Conservation (phyloP, 768 basidiomycete genomes). For the Pholiota conissans region DNA sequence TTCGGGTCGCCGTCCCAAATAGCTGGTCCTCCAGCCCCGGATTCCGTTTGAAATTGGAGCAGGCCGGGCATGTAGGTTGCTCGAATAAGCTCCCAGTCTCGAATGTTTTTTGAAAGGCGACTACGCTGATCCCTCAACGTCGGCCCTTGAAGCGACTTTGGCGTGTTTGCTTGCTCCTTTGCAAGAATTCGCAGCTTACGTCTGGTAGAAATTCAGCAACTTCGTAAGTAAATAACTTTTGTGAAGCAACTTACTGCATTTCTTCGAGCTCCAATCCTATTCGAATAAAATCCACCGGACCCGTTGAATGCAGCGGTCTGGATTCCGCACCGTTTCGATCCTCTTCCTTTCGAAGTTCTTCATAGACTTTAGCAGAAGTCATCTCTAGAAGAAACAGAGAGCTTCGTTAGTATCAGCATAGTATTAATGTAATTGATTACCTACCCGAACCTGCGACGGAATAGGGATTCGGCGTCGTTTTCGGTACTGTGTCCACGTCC, state of each 20-base stretch:
- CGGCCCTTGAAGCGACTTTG: neutral
- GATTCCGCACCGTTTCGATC: neutral
- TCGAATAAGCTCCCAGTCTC: slow-evolving; percentile 12
- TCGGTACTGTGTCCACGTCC: slow-evolving; percentile 3
- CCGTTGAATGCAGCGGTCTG: neutral
- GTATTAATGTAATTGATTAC: neutral
- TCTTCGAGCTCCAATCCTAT: slow-evolving; percentile 5
- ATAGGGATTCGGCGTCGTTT: neutral
- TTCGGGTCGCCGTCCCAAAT: neutral
- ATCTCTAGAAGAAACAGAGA: neutral
- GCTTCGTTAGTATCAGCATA: neutral
- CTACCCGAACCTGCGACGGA: neutral
- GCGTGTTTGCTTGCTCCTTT: neutral
- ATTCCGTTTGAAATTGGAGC: slow-evolving; percentile 10
- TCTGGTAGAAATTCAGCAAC: neutral
- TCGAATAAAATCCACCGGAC: neutral
- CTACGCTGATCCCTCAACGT: neutral
- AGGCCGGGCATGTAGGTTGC: slow-evolving; percentile 17
- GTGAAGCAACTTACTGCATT: slow-evolving; percentile 2
- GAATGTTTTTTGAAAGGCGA: neutral
- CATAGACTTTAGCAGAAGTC: neutral
- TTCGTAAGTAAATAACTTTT: neutral
- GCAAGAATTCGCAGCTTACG: neutral
- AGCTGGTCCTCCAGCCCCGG: neutral
- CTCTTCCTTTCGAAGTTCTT: neutral